These are phyloP conservation scores for Colletotrichum eremochloae DNA, from an alignment of 2,329 filamentous ascomycete genomes.

Conservation along the genomic window DNA sequence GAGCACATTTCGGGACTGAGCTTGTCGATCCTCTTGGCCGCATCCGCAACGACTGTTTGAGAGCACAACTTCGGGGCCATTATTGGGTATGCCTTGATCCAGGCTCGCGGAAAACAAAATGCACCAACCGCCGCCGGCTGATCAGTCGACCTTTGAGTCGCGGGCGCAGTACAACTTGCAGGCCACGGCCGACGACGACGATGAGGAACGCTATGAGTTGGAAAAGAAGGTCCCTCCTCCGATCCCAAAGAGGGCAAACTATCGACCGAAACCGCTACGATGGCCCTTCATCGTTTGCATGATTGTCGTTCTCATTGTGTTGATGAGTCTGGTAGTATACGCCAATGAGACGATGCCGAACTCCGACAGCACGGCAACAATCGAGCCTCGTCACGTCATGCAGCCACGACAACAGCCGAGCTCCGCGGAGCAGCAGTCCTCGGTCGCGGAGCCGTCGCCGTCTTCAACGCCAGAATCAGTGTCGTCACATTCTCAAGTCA, in stretches of 20 bases:
- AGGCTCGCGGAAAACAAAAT: conserved; percentile 3
- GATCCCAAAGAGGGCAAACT: conserved; percentile 44
- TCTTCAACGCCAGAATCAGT: neutral
- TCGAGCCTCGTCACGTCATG: conserved; percentile 39
- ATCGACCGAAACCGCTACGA: conserved; percentile 50
- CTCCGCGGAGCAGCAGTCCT: conserved; percentile 3
- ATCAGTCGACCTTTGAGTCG: conserved; percentile 48
- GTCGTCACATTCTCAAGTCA: neutral
- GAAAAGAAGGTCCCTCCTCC: conserved; percentile 17
- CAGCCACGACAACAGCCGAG: neutral
- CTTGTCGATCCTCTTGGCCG: too few species aligned
- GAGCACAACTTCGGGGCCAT: neutral
- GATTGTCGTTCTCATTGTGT: conserved; percentile 45
- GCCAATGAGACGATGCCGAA: conserved; percentile 49
- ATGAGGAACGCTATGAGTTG: conserved; percentile 25
- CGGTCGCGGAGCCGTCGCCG: neutral
- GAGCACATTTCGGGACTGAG: neutral
- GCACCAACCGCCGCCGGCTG: conserved; percentile 29
- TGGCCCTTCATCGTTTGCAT: conserved; percentile 50
- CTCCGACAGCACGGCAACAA: conserved; percentile 48
- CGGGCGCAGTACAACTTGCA: conserved; percentile 50
- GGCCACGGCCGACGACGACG: conserved; percentile 46
- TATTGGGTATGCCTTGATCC: neutral
- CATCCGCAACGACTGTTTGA: neutral
- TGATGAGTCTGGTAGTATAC: conserved; percentile 49